phyloP scores from a whole-genome alignment of 2,329 filamentous ascomycete genomes.

The Ophiocordyceps camponoti-floridani region DNA sequence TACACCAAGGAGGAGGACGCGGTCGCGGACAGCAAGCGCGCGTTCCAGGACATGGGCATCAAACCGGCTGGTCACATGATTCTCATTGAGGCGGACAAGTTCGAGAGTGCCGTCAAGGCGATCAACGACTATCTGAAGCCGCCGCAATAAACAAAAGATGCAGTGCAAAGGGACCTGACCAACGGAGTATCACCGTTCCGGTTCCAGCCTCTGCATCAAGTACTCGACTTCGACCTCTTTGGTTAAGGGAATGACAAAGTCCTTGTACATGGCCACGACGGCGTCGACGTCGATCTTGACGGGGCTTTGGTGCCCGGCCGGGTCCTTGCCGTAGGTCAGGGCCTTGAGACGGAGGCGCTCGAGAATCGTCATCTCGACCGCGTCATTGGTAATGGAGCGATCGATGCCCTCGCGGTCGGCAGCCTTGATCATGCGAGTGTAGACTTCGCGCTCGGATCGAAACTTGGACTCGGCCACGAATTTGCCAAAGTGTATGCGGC shows the following conservation, averaged over 20 bases:
- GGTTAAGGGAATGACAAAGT: constrained; percentile 92
- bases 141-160: constrained; percentile 17
- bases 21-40: constrained; percentile 76
- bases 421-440: constrained; percentile 65
- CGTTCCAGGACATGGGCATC: constrained; percentile 87
- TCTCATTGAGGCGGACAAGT: constrained; percentile 64
- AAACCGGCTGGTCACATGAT: constrained; percentile 72
- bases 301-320: constrained; percentile 42
- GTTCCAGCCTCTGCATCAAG: constrained; percentile 73
- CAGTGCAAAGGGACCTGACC: neutral
- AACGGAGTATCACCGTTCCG: constrained; percentile 1
- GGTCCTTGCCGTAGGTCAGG: constrained; percentile 83
- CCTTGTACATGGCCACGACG: constrained; percentile 75
- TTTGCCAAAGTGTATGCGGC: constrained; percentile 93
- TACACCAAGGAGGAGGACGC: constrained; percentile 71
- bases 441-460: constrained; percentile 60
- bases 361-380: constrained; percentile 81
- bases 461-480: constrained; percentile 97
- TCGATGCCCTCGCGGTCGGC: constrained; percentile 68
- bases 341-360: constrained; percentile 77
- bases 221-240: constrained; percentile 98
- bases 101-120: constrained; percentile 57
- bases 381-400: constrained; percentile 74
- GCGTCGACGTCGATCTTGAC: constrained; percentile 85
- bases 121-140: constrained; percentile 56